A percentile compares a stretch with the other conserved stretches of the same genome.
Conservation (phyloP, 2,329 filamentous ascomycete species). For the Verticillium alfalfae region DNA sequence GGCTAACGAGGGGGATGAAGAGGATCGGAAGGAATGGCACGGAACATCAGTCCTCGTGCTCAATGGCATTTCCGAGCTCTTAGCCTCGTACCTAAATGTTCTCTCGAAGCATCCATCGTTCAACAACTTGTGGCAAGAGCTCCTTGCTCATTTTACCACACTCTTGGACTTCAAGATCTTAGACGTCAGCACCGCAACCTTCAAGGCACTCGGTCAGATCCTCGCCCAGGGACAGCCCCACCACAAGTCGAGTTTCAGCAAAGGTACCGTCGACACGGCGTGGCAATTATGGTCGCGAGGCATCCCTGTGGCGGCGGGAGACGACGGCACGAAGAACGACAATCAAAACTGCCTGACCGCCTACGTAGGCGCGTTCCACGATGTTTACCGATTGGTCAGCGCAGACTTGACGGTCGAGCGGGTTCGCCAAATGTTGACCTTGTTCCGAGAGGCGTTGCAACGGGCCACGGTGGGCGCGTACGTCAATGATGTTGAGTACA, state of each 20-base stretch:
- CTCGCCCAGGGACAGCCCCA: slow-evolving; percentile 41
- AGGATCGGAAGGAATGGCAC: slow-evolving; percentile 56
- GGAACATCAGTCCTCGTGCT: slow-evolving; percentile 72
- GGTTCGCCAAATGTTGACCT: slow-evolving; percentile 62
- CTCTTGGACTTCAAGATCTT: slow-evolving; percentile 58
- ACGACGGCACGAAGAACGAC: slow-evolving; percentile 33
- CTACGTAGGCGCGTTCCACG: slow-evolving; percentile 71
- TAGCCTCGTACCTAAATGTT: slow-evolving; percentile 71
- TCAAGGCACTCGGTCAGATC: slow-evolving; percentile 61
- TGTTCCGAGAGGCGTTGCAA: slow-evolving; percentile 67
- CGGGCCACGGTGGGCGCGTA: slow-evolving; percentile 64
- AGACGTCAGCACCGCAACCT: slow-evolving; percentile 67
- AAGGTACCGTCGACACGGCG: slow-evolving; percentile 50
- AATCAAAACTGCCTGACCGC: slow-evolving; percentile 81
- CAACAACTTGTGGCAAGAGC: slow-evolving; percentile 66
- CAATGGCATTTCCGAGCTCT: slow-evolving; percentile 64
- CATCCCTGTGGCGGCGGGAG: slow-evolving; percentile 44
- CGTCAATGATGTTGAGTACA: slow-evolving; percentile 65
- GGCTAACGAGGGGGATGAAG: slow-evolving; percentile 24
- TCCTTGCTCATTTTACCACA: slow-evolving; percentile 63
- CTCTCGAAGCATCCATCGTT: slow-evolving; percentile 64
- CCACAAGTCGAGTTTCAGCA: slow-evolving; percentile 44
- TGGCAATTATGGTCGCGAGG: slow-evolving; percentile 68
- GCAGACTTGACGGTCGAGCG: slow-evolving; percentile 55
- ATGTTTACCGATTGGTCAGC: slow-evolving; percentile 73